These are phyloP conservation scores for Ustilago trichophora DNA, from an alignment of 1,284 basidiomycete genomes.

Conservation along the genomic window DNA sequence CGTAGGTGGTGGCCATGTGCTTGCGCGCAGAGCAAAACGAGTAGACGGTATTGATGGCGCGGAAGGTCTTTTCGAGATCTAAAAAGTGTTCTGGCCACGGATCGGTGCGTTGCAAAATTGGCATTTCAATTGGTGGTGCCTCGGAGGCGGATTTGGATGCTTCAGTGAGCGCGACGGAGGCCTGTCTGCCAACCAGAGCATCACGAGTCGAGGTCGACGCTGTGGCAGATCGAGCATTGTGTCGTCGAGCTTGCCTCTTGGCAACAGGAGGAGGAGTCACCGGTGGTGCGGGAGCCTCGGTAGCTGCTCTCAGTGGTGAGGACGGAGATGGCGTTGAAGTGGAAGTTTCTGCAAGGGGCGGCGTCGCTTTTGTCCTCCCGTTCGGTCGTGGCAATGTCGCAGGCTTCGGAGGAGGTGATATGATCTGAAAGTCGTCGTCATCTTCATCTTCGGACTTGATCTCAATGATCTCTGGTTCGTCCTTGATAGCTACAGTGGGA, in stretches of 20 bases:
- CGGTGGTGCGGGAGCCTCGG: not conserved
- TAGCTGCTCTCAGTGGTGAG: slow-evolving; percentile 11
- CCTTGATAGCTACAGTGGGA: slow-evolving; percentile 3
- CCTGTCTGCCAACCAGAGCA: slow-evolving; percentile 23
- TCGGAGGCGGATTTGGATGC: slow-evolving; percentile 16
- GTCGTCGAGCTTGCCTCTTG: slow-evolving; percentile 14
- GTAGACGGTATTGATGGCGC: slow-evolving; percentile 89
- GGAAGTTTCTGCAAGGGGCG: not conserved
- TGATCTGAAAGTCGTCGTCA: slow-evolving; percentile 28
- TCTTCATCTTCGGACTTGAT: slow-evolving; percentile 50
- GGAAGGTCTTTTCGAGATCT: slow-evolving; percentile 67
- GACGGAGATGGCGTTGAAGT: not conserved
- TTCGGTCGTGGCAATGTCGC: not conserved
- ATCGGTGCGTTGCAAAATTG: slow-evolving; percentile 31
- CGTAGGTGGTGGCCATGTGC: slow-evolving; percentile 82
- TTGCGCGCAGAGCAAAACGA: slow-evolving; percentile 86
- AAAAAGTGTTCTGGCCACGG: slow-evolving; percentile 67
- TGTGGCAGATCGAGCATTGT: slow-evolving; percentile 22
- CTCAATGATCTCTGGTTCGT: slow-evolving; percentile 33
- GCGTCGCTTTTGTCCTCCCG: not conserved
- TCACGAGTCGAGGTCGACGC: slow-evolving; percentile 16
- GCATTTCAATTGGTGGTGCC: slow-evolving; percentile 15
- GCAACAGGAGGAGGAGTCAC: slow-evolving; percentile 13
- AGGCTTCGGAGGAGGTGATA: slow-evolving; percentile 9
- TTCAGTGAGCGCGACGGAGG: slow-evolving; percentile 28